A percentile compares a stretch with the other conserved stretches of the same genome.
Conservation (phyloP, 2,329 filamentous ascomycete species). For the Thermoascus crustaceus region DNA sequence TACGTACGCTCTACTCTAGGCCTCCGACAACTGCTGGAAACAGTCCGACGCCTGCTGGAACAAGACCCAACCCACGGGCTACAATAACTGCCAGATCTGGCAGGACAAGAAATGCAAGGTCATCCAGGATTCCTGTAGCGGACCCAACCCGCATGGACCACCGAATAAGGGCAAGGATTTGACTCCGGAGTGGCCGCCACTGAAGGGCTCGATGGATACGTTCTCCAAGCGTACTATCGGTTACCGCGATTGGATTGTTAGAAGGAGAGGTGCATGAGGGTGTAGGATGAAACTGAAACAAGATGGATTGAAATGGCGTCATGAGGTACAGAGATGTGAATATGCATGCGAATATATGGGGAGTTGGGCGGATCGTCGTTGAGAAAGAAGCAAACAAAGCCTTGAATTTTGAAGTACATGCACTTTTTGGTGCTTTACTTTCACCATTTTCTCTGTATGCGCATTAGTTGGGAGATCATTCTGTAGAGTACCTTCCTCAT, state of each 20-base stretch:
- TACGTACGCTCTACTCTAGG: slow-evolving; percentile 13
- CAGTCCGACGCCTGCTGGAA: slow-evolving; percentile 55
- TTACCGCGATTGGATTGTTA: no score
- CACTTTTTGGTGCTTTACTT: no score
- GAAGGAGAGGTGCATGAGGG: background rate
- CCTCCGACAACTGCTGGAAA: slow-evolving; percentile 48
- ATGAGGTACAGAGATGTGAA: no score
- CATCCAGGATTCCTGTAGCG: slow-evolving; percentile 35
- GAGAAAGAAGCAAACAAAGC: no score
- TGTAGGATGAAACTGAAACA: background rate
- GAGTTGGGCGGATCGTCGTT: no score
- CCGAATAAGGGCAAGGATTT: slow-evolving; percentile 36
- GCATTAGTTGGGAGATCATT: no score
- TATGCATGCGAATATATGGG: no score
- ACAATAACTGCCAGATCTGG: slow-evolving; percentile 53
- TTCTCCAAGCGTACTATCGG: slow-evolving; percentile 2
- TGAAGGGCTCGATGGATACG: slow-evolving; percentile 3
- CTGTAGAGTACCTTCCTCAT: no score
- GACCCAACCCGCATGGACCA: slow-evolving; percentile 35
- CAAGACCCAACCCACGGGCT: slow-evolving; percentile 51
- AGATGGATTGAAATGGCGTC: no score
- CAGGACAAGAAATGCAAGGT: slow-evolving; percentile 49
- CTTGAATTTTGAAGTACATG: no score
- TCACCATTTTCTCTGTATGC: no score
- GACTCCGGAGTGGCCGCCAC: slow-evolving; percentile 15